A percentile compares a stretch with the other conserved stretches of the same genome.
Evolutionary conservation across 116 monocot species (phyloP).

Genomic region (Iris pallida): DNA sequence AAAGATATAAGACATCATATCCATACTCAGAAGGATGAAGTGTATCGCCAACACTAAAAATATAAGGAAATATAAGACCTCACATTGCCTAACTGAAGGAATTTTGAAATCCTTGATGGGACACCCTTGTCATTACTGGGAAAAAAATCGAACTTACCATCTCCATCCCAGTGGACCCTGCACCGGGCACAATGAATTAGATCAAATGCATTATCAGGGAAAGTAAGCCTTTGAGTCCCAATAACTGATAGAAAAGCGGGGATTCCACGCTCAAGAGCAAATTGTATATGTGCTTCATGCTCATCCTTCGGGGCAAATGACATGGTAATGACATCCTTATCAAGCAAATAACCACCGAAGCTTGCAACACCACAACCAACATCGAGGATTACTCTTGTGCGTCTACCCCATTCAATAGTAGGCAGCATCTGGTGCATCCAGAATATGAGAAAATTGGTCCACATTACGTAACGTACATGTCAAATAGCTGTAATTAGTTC

Average conservation of each 20-base stretch:
- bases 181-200: constrained; percentile 80
- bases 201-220: constrained; percentile 90
- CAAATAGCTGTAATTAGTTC: no score
- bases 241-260: constrained; percentile 77
- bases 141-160: constrained; percentile 61
- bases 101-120: no score
- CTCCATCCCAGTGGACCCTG: constrained; percentile 74
- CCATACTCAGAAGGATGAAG: no score
- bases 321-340: constrained; percentile 79
- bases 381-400: constrained; percentile 83
- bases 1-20: no score
- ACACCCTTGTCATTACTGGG: no score
- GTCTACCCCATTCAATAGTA: constrained; percentile 63
- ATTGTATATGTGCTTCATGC: constrained; percentile 99
- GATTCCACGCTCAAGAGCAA: no score
- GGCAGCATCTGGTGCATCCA: constrained; percentile 46
- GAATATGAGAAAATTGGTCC: no score
- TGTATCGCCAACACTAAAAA: no score
- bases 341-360: constrained; percentile 84
- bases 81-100: no score
- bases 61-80: no score
- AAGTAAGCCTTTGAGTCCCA: constrained; percentile 80
- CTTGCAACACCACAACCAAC: constrained; percentile 99
- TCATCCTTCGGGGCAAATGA: constrained; percentile 96
- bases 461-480: no score